Conservation (phyloP, 164 flowering plant genomes). For the Annona squamosa region DNA sequence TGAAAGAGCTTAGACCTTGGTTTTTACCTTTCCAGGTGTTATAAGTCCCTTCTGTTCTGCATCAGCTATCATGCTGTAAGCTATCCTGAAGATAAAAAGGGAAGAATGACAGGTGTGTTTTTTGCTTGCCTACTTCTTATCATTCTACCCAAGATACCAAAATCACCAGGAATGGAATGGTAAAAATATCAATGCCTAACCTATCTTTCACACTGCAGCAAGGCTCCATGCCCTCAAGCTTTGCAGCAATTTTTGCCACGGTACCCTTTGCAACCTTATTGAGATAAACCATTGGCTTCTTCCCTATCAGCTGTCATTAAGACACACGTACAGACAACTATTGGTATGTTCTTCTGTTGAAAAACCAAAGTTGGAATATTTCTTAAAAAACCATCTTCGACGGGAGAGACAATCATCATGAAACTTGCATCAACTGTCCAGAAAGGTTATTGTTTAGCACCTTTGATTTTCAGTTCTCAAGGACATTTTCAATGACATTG, state of each 20-base stretch:
- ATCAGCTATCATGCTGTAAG: constrained; percentile 78
- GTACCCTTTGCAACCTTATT: constrained; percentile 65
- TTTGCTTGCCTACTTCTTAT: constrained; percentile 1
- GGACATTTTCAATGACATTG: too few relatives aligned
- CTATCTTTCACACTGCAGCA: constrained; percentile 98
- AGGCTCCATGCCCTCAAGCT: constrained; percentile 97
- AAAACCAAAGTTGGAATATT: too few relatives aligned
- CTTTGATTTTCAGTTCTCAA: too few relatives aligned
- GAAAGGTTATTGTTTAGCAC: too few relatives aligned
- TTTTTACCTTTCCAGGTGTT: constrained; percentile 80
- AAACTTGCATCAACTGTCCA: too few relatives aligned
- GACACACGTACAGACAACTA: too few relatives aligned
- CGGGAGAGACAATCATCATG: too few relatives aligned
- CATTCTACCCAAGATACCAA: neutral
- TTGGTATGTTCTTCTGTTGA: too few relatives aligned
- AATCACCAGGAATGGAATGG: neutral
- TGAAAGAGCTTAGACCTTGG: neutral
- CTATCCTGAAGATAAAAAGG: constrained; percentile 58
- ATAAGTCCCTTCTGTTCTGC: constrained; percentile 77
- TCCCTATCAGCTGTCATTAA: constrained; percentile 79
- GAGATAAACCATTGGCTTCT: constrained; percentile 94
- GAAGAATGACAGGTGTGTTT: neutral
- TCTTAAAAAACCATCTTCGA: too few relatives aligned
- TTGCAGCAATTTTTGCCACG: constrained; percentile 85
- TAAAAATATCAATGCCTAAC: constrained; percentile 23